phyloP scores from a whole-genome alignment of 257 asterid species.

The Voacanga thouarsii region DNA sequence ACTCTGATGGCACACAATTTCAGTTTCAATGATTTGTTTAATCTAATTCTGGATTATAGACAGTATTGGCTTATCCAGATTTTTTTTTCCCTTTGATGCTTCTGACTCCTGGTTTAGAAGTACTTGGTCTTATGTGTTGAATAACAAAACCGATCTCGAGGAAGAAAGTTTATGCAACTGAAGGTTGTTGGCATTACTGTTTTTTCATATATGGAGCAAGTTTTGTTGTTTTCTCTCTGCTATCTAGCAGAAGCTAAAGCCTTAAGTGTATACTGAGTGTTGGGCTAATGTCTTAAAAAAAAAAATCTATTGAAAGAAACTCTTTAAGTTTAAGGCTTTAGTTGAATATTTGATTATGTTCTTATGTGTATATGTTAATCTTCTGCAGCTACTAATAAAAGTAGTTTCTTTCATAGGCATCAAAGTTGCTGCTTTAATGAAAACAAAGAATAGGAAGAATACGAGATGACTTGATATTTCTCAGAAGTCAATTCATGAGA shows the following conservation, averaged over 20 bases:
- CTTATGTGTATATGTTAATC: not conserved
- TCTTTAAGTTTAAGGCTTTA: not conserved
- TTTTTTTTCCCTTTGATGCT: not conserved
- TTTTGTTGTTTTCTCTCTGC: not conserved
- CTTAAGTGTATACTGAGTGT: not conserved
- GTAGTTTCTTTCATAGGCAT: not conserved
- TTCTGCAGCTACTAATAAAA: not conserved
- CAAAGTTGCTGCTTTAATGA: not conserved
- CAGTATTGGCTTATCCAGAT: not conserved
- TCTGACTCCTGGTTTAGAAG: not conserved
- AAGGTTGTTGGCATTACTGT: not conserved
- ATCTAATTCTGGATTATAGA: not conserved
- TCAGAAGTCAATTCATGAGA: not conserved
- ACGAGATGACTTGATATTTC: not conserved
- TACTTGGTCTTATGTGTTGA: not conserved
- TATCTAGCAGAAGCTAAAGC: not conserved
- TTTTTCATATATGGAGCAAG: not conserved
- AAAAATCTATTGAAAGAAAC: not conserved
- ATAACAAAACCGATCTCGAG: not conserved
- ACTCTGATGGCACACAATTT: not conserved
- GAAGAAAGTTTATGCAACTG: not conserved
- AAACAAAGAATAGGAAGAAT: not conserved
- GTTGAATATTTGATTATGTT: not conserved
- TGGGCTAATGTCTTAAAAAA: not conserved
- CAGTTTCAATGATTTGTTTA: not conserved